Evolutionary conservation across 2,329 filamentous ascomycete genomes (phyloP), one percentile per base, ranked within the genome.

Genomic region (Fusarium verrucosum): DNA sequence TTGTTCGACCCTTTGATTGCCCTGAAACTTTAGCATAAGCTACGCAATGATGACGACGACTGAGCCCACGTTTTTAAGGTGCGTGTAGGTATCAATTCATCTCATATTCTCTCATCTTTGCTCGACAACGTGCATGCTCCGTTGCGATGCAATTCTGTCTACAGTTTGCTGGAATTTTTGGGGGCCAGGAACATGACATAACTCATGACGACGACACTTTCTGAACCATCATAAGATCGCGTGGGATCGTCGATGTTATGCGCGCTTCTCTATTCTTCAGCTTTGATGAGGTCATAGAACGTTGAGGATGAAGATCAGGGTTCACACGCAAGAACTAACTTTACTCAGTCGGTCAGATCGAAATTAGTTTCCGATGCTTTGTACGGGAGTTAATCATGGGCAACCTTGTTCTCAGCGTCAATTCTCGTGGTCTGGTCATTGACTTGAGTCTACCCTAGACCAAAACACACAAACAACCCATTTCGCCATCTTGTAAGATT

Each of bases 131-230:
- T 13, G 11, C 23, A 20, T 22, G 6, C 30, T 33, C 14, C 41
- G 20, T 41, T 7, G n/a, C 8, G 25, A 47, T 26, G 35, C 7
- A 11, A 16, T 32, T 35, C 23, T 22, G 19, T 23, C 25, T 28
- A 17, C 20, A 20, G 16, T 35, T 41, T 40, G 26, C 17, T 16
- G 19, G 22, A 28, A n/a, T 51, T 25, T 32, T 20, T 23, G 13
- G 9, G 22, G 32, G 28, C 37, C 40, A 52, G 54, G 57, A 41
- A 59, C 45, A 59, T 60, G 57, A 41, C 53, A 58, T 59, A 10
- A 26, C 17, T 38, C 40, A 52, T 60, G 54, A 60, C 57, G 54
- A 60, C 57, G 40, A 60, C 57, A 59, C 32, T 35, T 13, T 26
- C 9, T 13, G 20, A 10, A 11, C 17, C 38, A 25, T 28, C 32